Percentiles rank a stretch among this genome's conserved stretches.
Conservation (phyloP, 1,284 basidiomycete species). For the Xanthoconium separans region DNA sequence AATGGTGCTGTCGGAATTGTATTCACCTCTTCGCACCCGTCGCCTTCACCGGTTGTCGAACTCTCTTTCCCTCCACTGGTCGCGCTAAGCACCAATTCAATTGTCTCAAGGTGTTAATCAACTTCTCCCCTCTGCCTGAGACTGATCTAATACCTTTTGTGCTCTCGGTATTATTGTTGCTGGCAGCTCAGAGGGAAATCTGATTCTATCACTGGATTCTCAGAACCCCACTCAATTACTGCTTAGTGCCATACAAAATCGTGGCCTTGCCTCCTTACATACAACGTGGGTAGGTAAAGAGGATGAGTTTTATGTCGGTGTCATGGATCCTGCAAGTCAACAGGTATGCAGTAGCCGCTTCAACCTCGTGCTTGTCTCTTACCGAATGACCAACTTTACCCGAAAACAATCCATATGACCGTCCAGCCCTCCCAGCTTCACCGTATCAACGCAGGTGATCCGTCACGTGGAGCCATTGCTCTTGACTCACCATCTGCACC, state of each 20-base stretch:
- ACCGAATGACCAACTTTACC: background rate
- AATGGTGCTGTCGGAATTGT: conserved; percentile 77
- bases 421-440: conserved; percentile 47
- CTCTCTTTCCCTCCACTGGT: conserved; percentile 54
- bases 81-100: conserved; percentile 51
- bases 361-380: background rate
- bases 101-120: conserved; percentile 52
- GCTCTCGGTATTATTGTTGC: background rate
- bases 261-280: conserved; percentile 35
- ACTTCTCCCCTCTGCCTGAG: conserved; percentile 9
- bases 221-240: conserved; percentile 73
- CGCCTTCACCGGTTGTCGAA: conserved; percentile 25
- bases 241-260: conserved; percentile 53
- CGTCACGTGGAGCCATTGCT: conserved; percentile 72
- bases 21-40: conserved; percentile 34
- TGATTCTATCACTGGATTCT: conserved; percentile 63
- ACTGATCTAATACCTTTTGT: conserved; percentile 1
- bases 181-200: conserved; percentile 73
- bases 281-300: conserved; percentile 45
- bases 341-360: conserved; percentile 7
- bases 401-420: background rate
- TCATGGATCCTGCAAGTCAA: conserved; percentile 31
- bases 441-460: conserved; percentile 76
- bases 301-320: conserved; percentile 66
- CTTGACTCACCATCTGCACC: conserved; percentile 66